Conservation (phyloP, 1,284 basidiomycete genomes). For the Sutorius eximius region DNA sequence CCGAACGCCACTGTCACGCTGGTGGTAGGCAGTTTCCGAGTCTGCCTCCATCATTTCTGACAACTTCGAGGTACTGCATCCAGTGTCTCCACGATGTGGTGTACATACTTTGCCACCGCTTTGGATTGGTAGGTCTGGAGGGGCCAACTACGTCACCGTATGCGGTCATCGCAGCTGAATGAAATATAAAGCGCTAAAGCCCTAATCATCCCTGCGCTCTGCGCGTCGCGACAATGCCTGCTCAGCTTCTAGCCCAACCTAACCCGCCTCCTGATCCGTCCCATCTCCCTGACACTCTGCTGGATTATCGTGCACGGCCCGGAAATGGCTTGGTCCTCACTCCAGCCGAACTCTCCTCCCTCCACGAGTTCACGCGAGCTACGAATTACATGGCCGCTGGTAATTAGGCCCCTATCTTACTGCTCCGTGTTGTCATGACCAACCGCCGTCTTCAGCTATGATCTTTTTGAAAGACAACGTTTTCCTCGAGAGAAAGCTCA, state of each 20-base stretch:
- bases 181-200: too few species aligned
- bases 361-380: slow-evolving; percentile 56
- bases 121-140: too few species aligned
- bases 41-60: too few species aligned
- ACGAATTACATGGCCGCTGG: slow-evolving; percentile 69
- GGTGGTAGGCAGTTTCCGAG: too few species aligned
- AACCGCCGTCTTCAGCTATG: slow-evolving; percentile 50
- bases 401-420: slow-evolving; percentile 17
- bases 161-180: too few species aligned
- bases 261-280: slow-evolving; percentile 67
- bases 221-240: slow-evolving; percentile 48
- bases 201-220: not conserved
- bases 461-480: slow-evolving; percentile 79
- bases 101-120: too few species aligned
- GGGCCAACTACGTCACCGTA: too few species aligned
- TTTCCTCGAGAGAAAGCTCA: slow-evolving; percentile 62
- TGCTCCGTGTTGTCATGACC: not conserved
- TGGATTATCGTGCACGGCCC: slow-evolving; percentile 46
- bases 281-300: slow-evolving; percentile 51
- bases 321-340: slow-evolving; percentile 45
- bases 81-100: too few species aligned
- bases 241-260: slow-evolving; percentile 50
- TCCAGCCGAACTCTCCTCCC: slow-evolving; percentile 47
- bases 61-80: too few species aligned
- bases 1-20: too few species aligned